phyloP scores from a whole-genome alignment of 1,284 basidiomycete genomes.

The Waitea zeae region DNA sequence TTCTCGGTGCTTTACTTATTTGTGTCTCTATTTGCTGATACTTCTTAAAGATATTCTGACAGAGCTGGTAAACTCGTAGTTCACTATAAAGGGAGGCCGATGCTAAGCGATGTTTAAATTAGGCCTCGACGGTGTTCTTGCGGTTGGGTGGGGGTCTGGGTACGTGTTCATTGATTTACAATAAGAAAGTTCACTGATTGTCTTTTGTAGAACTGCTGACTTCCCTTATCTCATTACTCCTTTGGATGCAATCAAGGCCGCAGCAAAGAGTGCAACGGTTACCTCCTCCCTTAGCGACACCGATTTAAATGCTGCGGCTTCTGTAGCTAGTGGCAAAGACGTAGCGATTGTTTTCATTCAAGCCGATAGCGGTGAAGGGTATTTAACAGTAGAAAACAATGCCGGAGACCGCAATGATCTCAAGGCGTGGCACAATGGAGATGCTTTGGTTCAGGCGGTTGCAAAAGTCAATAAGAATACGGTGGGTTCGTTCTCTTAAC shows the following conservation, averaged over 20 bases:
- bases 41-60: too few relatives aligned
- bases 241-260: constrained; percentile 23
- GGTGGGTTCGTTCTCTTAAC: too few relatives aligned
- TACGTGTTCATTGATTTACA: constrained; percentile 8
- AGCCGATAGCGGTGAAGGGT: constrained; percentile 30
- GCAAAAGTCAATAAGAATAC: constrained; percentile 21
- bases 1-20: constrained; percentile 2
- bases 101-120: too few relatives aligned
- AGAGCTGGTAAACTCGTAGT: too few relatives aligned
- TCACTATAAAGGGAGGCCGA: too few relatives aligned
- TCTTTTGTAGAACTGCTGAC: constrained; percentile 25
- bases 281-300: constrained; percentile 34
- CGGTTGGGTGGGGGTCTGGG: constrained; percentile 42
- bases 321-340: constrained; percentile 24
- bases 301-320: constrained; percentile 24
- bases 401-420: constrained; percentile 54
- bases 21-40: constrained; percentile 8
- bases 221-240: constrained; percentile 34
- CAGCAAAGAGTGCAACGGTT: constrained; percentile 20
- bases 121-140: constrained; percentile 40
- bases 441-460: constrained; percentile 15
- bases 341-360: constrained; percentile 42
- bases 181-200: too few relatives aligned
- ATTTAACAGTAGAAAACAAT: constrained; percentile 44
- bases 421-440: constrained; percentile 47